Percentiles rank a stretch among this genome's conserved stretches.
Evolutionary conservation across 2,329 filamentous ascomycete species (phyloP).

Genomic region (Graphiopsis chlorocephala): DNA sequence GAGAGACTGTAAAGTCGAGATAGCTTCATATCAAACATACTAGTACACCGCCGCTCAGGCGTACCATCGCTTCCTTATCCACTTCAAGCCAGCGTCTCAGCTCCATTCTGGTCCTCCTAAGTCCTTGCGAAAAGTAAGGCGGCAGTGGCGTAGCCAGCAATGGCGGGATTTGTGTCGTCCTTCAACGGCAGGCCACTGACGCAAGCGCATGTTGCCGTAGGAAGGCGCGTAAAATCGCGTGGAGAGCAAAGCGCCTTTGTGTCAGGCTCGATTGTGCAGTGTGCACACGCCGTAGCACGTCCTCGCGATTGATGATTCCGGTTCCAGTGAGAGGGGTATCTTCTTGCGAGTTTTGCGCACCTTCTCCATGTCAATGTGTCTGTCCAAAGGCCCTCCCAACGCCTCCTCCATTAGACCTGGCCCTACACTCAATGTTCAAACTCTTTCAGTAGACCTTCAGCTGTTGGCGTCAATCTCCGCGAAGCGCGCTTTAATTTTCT

Average conservation of each 20-base stretch:
- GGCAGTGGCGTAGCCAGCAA: not conserved
- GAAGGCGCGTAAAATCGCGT: not conserved
- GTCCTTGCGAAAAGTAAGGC: not conserved
- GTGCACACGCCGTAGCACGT: not conserved
- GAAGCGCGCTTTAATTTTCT: constrained; percentile 74
- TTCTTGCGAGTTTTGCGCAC: not conserved
- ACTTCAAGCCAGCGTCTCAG: not conserved
- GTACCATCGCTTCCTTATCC: not conserved
- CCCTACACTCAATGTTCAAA: not conserved
- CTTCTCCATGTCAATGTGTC: not conserved
- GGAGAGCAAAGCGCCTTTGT: not conserved
- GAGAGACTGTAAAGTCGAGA: not conserved
- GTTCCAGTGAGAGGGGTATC: not conserved
- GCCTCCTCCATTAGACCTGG: not conserved
- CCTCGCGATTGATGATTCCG: not conserved
- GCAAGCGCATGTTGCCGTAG: not conserved
- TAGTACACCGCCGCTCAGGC: not conserved
- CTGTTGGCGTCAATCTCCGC: constrained; percentile 72
- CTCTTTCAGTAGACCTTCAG: constrained; percentile 36
- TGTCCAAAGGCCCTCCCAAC: not conserved
- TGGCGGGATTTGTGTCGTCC: not conserved
- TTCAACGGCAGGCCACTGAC: not conserved
- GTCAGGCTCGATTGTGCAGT: not conserved
- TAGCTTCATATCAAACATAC: not conserved
- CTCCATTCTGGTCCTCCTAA: not conserved